phyloP scores from a whole-genome alignment of 164 flowering plant species.

The Paratinospora sagittata region DNA sequence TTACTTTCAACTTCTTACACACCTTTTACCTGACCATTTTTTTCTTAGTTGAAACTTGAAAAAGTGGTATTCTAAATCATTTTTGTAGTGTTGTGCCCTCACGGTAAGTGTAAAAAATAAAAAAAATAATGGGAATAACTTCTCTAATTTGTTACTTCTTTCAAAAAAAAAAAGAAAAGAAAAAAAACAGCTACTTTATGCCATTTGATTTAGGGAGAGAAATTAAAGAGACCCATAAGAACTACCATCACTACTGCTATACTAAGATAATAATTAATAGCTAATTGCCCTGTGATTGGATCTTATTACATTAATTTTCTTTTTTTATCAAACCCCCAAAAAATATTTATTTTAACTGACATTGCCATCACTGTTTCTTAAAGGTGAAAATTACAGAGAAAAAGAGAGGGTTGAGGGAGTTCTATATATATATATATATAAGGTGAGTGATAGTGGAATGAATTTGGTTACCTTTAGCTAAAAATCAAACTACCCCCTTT shows the following conservation, averaged over 20 bases:
- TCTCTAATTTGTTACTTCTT: not conserved
- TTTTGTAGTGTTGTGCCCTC: no score
- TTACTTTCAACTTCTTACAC: no score
- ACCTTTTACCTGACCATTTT: no score
- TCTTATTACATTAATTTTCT: conserved; percentile 22
- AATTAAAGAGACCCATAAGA: conserved; percentile 2
- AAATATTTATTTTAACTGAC: conserved; percentile 23
- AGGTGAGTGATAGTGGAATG: not conserved
- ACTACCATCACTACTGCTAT: conserved; percentile 10
- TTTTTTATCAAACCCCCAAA: conserved; percentile 8
- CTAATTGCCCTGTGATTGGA: conserved; percentile 27
- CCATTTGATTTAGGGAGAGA: not conserved
- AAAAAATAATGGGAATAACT: not conserved
- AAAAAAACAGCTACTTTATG: conserved; percentile 8
- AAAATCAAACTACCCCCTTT: no score
- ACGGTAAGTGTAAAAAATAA: no score
- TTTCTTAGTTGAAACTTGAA: no score
- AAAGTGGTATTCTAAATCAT: no score
- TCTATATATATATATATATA: not conserved
- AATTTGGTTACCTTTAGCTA: not conserved
- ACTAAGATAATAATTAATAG: conserved; percentile 24
- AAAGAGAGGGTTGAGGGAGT: conserved; percentile 22
- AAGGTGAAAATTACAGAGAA: conserved; percentile 23
- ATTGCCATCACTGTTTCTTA: conserved; percentile 34
- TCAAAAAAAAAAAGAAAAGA: no score